Conservation (phyloP, 768 basidiomycete genomes). For the Leccinum subtestaceum region DNA sequence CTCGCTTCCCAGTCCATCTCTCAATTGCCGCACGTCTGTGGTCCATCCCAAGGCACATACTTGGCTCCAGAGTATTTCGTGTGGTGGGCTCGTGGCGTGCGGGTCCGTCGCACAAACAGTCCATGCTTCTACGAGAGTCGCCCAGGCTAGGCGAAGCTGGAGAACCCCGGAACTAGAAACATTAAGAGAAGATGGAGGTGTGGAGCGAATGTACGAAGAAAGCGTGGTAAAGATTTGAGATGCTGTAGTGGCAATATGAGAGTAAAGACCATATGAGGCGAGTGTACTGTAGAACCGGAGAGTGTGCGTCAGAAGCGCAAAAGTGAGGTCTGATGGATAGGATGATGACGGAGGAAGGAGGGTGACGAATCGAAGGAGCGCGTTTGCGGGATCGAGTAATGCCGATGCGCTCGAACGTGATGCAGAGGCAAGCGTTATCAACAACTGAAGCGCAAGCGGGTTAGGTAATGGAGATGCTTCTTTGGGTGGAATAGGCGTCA, state of each 20-base stretch:
- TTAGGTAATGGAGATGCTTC: slow-evolving; percentile 34
- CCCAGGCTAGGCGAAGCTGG: slow-evolving; percentile 49
- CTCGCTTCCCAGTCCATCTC: slow-evolving; percentile 32
- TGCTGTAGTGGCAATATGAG: slow-evolving; percentile 64
- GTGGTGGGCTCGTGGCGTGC: slow-evolving; percentile 79
- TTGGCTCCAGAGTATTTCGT: slow-evolving; percentile 90
- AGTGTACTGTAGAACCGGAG: slow-evolving; percentile 63
- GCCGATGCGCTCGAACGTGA: slow-evolving; percentile 66
- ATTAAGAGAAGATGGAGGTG: slow-evolving; percentile 22
- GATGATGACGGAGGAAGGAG: slow-evolving; percentile 47
- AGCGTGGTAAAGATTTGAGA: slow-evolving; percentile 53
- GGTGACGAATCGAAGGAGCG: slow-evolving; percentile 70
- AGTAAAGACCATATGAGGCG: slow-evolving; percentile 75
- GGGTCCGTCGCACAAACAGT: slow-evolving; percentile 85
- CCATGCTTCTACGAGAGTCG: slow-evolving; percentile 66
- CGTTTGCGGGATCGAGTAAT: slow-evolving; percentile 56
- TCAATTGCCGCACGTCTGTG: slow-evolving; percentile 47
- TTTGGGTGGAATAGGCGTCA: slow-evolving; percentile 46
- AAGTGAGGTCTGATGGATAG: slow-evolving; percentile 37
- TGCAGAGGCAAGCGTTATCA: slow-evolving; percentile 55
- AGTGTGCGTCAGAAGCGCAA: slow-evolving; percentile 50
- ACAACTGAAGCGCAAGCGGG: slow-evolving; percentile 53
- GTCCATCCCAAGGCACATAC: slow-evolving; percentile 77
- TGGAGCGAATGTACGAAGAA: slow-evolving; percentile 43
- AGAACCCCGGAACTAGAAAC: neutral